Base-by-base conservation (phyloP, 768 basidiomycete species). In the Lactarius indigo region DNA sequence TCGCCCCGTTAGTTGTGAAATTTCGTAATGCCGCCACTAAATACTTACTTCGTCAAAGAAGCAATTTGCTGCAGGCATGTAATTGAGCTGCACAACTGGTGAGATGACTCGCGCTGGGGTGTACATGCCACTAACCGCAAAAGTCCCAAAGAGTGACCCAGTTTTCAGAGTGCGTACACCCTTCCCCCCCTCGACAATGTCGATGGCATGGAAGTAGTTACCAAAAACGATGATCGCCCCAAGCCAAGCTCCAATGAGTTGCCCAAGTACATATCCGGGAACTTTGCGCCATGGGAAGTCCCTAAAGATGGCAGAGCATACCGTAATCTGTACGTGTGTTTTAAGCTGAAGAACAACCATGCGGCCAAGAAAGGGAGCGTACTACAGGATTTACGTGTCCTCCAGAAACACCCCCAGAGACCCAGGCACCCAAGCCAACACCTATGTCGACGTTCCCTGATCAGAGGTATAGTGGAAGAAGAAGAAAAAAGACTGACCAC, bases 281-380 rank as follows among this genome's bases (percentile, higher is more conserved):
- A 92, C 92, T 74, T 93, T 93, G 70, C 81, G 82, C 88, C 89
- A 89, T 0, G 92, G 90, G 76, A 94, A 92, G 56, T 81, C 82
- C 68, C 91, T 85, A 75, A 86, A 86, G 2, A 84, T 79, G 5
- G 89, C 89, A 55, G 92, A 72, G 17, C 85, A 81, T 59, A 94
- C 75, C 20, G 92, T 94, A 30, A 92, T 81, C 87, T 88, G 37
- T 33, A 23, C 9, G 1, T 20, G 18, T 28, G 20, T 31, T 42
- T 31, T 18, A 37, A 63, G 37, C 28, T 18, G 4, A 6, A 31
- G 9, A 26, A 28, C 3, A 30, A 39, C 37, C 10, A 61, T 13
- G 31, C 13, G 13, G 6, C 5, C 35, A 7, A 35, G 44, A 30
- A 30, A 41, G 17, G 39, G n/a, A 28, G 33, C 63, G 10, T 61